Evolutionary conservation across 345 rosid genomes (phyloP).

Genomic region (Bruguiera sexangula): DNA sequence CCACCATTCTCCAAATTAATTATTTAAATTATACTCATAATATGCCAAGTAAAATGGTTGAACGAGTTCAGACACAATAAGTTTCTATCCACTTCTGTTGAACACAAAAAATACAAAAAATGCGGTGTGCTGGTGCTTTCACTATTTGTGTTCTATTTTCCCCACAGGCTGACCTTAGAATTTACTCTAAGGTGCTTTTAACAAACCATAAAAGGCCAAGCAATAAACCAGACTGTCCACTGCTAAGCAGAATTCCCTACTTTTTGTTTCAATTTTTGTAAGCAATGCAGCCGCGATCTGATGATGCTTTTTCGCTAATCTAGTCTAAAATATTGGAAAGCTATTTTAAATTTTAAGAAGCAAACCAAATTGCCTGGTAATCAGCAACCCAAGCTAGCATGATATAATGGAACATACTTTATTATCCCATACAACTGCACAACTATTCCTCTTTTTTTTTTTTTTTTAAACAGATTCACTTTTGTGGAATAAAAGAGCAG

Average conservation of each 20-base stretch:
- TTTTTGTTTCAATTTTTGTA: conserved; percentile 4
- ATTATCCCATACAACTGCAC: not conserved
- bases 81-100: no score
- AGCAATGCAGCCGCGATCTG: not conserved
- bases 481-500: not conserved
- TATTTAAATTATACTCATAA: no score
- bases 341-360: not conserved
- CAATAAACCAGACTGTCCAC: conserved; percentile 1
- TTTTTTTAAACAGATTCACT: not conserved
- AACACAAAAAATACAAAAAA: no score
- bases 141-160: not conserved
- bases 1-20: no score
- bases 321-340: not conserved
- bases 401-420: not conserved
- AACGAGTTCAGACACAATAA: no score
- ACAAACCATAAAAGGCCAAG: not conserved
- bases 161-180: not conserved
- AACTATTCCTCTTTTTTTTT: not conserved
- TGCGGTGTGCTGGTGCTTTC: not conserved
- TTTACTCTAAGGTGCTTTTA: not conserved
- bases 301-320: not conserved
- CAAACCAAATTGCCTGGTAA: conserved; percentile 7
- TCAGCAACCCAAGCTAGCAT: not conserved
- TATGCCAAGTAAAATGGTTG: no score
- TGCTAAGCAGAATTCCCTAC: conserved; percentile 4